A percentile compares a stretch with the other conserved stretches of the same genome.
These are phyloP conservation scores for Phaeosphaeriaceae sp. DNA, from an alignment of 2,329 filamentous ascomycete species.

Conservation along the genomic window DNA sequence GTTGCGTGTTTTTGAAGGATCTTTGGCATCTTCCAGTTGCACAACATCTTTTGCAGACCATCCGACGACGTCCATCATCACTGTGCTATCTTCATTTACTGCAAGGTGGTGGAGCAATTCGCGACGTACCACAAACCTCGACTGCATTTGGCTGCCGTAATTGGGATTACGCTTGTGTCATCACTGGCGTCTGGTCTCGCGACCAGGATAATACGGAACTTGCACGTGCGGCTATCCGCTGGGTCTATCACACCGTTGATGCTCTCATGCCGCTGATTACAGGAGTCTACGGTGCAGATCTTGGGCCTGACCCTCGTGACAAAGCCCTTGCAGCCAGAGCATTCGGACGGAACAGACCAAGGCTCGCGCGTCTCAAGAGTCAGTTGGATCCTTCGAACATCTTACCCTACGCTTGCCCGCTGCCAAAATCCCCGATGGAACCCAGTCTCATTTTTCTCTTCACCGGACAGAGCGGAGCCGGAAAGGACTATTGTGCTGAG, in stretches of 20 bases:
- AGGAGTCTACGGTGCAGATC: constrained; percentile 67
- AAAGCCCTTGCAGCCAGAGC: constrained; percentile 58
- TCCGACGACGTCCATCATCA: constrained; percentile 58
- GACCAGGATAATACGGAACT: constrained; percentile 56
- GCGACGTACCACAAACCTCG: constrained; percentile 52
- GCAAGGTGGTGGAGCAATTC: constrained; percentile 64
- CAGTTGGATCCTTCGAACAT: constrained; percentile 59
- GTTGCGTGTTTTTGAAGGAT: constrained; percentile 65
- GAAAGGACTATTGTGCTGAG: constrained; percentile 67
- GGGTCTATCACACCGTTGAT: constrained; percentile 63
- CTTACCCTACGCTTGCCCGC: constrained; percentile 63
- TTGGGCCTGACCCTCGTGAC: constrained; percentile 69
- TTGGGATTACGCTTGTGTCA: constrained; percentile 69
- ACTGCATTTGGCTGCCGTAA: constrained; percentile 69
- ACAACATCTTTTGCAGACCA: constrained; percentile 52
- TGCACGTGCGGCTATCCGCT: constrained; percentile 52
- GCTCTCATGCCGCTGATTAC: constrained; percentile 58
- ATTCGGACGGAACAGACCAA: constrained; percentile 63
- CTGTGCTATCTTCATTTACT: constrained; percentile 70
- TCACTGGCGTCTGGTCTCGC: constrained; percentile 68
- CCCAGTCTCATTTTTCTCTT: constrained; percentile 53
- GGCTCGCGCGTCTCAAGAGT: constrained; percentile 61
- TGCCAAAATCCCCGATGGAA: constrained; percentile 47
- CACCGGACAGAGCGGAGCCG: constrained; percentile 61
- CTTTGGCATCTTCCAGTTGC: constrained; percentile 50